Percentiles rank a stretch among this genome's conserved stretches.
Evolutionary conservation across 441 rosid genomes (phyloP).

Genomic region (Pelargonium cotyledonis): DNA sequence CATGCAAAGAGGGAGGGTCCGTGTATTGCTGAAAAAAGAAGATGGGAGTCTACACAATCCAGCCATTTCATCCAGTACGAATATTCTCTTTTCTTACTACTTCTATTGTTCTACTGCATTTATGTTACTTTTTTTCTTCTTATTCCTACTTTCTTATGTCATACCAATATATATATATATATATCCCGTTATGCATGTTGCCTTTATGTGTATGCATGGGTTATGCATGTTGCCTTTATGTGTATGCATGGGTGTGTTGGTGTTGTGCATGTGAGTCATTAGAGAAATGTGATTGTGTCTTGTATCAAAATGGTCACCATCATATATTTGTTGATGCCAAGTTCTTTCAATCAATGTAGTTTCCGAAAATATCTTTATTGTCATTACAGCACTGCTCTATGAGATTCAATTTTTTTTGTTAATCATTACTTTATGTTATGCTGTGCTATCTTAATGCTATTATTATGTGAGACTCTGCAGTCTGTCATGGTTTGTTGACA

Average conservation of each 20-base stretch:
- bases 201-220: constrained; percentile 2
- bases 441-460: neutral
- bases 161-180: neutral
- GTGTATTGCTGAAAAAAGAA: constrained; percentile 70
- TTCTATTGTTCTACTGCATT: neutral
- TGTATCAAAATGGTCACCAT: neutral
- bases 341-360: too few relatives aligned
- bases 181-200: neutral
- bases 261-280: neutral
- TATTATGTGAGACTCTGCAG: neutral
- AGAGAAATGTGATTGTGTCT: neutral
- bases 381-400: too few relatives aligned
- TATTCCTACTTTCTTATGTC: neutral
- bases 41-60: constrained; percentile 81
- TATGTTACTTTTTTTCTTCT: neutral
- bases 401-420: too few relatives aligned
- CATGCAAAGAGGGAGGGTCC: constrained; percentile 94
- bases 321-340: too few relatives aligned
- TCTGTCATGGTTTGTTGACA: too few relatives aligned
- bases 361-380: too few relatives aligned
- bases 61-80: constrained; percentile 70
- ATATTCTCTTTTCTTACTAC: neutral
- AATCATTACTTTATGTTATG: too few relatives aligned
- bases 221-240: neutral
- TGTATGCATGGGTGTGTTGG: neutral